Conservation (phyloP, 495 filamentous ascomycete genomes). For the Penicillium robsamsonii region DNA sequence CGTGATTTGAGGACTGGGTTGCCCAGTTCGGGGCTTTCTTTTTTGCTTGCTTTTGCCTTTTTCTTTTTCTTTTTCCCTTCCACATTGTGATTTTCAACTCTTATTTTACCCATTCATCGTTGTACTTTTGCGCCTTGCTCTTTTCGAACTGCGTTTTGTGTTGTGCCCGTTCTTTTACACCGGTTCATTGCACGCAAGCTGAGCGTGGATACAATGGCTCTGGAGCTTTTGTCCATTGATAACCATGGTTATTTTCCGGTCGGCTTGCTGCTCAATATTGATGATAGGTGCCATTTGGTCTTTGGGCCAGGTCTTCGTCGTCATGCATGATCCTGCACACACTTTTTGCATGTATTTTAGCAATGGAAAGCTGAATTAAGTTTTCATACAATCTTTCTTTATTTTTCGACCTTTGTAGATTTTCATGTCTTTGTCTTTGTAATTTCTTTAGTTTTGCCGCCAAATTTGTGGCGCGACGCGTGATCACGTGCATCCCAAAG, state of each 20-base stretch:
- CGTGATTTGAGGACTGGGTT: slow-evolving; percentile 5
- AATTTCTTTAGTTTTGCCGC: neutral
- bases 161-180: slow-evolving; percentile 16
- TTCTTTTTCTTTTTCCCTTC: slow-evolving; percentile 16
- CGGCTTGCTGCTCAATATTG: slow-evolving; percentile 4
- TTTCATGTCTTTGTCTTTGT: neutral
- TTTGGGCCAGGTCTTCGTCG: neutral
- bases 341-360: slow-evolving; percentile 24
- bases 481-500: slow-evolving; percentile 9
- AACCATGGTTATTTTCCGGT: neutral
- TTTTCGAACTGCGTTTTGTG: slow-evolving; percentile 17
- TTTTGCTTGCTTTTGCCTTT: slow-evolving; percentile 6
- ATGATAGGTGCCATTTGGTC: slow-evolving; percentile 1
- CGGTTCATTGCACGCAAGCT: neutral
- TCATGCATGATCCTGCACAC: slow-evolving; percentile 13
- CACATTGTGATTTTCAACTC: slow-evolving; percentile 29
- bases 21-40: neutral
- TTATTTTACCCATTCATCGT: slow-evolving; percentile 15
- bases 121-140: slow-evolving; percentile 15
- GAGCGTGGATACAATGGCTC: neutral
- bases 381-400: neutral
- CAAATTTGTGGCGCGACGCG: slow-evolving; percentile 8
- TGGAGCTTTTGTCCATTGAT: neutral
- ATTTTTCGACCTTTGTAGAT: neutral
- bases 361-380: slow-evolving; percentile 12